phyloP scores from a whole-genome alignment of 495 filamentous ascomycete genomes.

The Podospora tetraspora region DNA sequence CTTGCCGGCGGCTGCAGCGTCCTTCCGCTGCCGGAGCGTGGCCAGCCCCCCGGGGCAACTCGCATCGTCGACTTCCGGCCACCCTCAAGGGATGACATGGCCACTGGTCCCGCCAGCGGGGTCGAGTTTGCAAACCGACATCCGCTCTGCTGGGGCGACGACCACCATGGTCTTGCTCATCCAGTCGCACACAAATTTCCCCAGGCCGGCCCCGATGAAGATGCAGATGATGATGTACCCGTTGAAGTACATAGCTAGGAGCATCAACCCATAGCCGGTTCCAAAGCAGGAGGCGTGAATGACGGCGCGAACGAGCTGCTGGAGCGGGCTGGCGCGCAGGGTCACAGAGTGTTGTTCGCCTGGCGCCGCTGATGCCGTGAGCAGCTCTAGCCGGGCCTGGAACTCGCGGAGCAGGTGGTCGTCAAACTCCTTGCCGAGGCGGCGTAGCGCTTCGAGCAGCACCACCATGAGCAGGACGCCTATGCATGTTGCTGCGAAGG shows the following conservation, averaged over 20 bases:
- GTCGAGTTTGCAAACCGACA: slow-evolving; percentile 40
- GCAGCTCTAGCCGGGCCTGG: slow-evolving; percentile 18
- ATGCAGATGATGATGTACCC: slow-evolving; percentile 56
- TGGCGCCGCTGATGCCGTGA: not conserved
- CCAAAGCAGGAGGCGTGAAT: too few species aligned
- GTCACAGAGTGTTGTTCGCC: slow-evolving; percentile 20
- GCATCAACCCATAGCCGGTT: too few species aligned
- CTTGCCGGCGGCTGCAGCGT: slow-evolving; percentile 43
- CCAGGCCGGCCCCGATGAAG: slow-evolving; percentile 47
- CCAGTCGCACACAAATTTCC: slow-evolving; percentile 45
- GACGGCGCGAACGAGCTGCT: slow-evolving; percentile 35
- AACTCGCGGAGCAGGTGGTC: slow-evolving; percentile 40
- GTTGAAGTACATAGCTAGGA: too few species aligned
- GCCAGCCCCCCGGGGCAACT: slow-evolving; percentile 35
- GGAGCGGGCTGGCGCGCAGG: slow-evolving; percentile 42
- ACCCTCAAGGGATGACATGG: slow-evolving; percentile 36
- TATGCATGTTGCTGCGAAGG: slow-evolving; percentile 55
- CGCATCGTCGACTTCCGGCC: slow-evolving; percentile 40
- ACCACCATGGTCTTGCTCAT: slow-evolving; percentile 25
- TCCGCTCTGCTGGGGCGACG: slow-evolving; percentile 34
- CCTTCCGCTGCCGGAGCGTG: slow-evolving; percentile 40
- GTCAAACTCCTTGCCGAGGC: slow-evolving; percentile 52
- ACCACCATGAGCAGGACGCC: slow-evolving; percentile 52
- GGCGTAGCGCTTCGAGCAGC: slow-evolving; percentile 47
- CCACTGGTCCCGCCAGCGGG: slow-evolving; percentile 20